Evolutionary conservation across 805 yeast species (phyloP).

Genomic region (Yamadazyma akitaensis): DNA sequence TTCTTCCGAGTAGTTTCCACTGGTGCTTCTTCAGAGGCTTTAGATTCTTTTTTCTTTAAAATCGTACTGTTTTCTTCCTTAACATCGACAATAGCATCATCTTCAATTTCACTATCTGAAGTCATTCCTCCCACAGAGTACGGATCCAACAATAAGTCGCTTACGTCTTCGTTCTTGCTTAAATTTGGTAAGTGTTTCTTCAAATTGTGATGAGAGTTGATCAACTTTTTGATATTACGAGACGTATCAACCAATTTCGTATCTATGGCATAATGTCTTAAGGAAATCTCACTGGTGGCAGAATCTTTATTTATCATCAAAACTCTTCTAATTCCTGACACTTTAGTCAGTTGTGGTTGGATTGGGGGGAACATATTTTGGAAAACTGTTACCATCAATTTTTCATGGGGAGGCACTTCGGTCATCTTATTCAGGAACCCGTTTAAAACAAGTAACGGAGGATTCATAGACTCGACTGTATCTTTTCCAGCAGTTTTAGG

Average conservation of each 20-base stretch:
- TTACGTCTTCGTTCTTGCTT: conserved; percentile 64
- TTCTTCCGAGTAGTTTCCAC: conserved; percentile 48
- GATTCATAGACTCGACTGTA: conserved; percentile 59
- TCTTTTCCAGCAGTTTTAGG: conserved; percentile 78
- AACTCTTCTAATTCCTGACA: conserved; percentile 76
- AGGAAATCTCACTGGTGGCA: conserved; percentile 68
- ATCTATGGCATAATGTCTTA: conserved; percentile 87
- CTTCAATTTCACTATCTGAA: conserved; percentile 92
- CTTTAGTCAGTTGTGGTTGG: conserved; percentile 76
- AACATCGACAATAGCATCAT: conserved; percentile 76
- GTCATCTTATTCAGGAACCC: conserved; percentile 71
- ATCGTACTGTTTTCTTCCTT: conserved; percentile 21
- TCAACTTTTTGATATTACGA: conserved; percentile 66
- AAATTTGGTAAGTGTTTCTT: conserved; percentile 71
- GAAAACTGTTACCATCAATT: conserved; percentile 80
- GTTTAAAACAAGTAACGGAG: conserved; percentile 90
- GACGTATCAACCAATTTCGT: conserved; percentile 81
- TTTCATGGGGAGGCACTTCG: conserved; percentile 67
- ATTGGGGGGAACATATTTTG: conserved; percentile 96
- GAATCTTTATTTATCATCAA: conserved; percentile 73
- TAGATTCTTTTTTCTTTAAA: conserved; percentile 18
- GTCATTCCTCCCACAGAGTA: conserved; percentile 78
- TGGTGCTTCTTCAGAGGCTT: conserved; percentile 17
- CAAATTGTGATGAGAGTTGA: conserved; percentile 56
- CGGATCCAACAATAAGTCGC: conserved; percentile 81